Conservation (phyloP, 371 early-diverging fungal genomes). For the Mucor ambiguus region DNA sequence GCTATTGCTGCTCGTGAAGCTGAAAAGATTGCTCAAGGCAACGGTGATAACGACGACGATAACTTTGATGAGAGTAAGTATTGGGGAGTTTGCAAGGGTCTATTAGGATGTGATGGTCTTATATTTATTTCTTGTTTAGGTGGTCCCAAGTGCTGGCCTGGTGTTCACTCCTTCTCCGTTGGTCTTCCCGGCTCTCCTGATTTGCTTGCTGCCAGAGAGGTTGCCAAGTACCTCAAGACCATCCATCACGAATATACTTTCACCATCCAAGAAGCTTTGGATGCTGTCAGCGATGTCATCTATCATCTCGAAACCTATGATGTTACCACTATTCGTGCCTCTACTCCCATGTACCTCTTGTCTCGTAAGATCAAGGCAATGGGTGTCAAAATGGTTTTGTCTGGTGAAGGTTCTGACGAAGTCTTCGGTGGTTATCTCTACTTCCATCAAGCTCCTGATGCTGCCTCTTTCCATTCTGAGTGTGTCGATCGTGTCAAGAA, state of each 20-base stretch:
- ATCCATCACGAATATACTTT: slow-evolving; percentile 95
- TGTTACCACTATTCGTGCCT: slow-evolving; percentile 95
- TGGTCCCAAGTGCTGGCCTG: slow-evolving; percentile 73
- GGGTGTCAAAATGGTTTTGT: slow-evolving; percentile 98
- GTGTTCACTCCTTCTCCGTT: slow-evolving; percentile 94
- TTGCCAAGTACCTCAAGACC: slow-evolving; percentile 88
- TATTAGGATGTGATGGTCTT: neutral
- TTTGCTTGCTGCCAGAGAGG: slow-evolving; percentile 87
- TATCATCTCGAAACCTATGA: slow-evolving; percentile 97
- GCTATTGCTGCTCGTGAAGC: slow-evolving; percentile 88
- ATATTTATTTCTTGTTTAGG: slow-evolving; percentile 15
- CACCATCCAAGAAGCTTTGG: slow-evolving; percentile 93
- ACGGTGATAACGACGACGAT: slow-evolving; percentile 25
- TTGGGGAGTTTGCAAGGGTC: neutral
- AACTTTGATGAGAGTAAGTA: slow-evolving; percentile 70
- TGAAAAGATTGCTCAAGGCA: slow-evolving; percentile 55
- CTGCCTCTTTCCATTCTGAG: slow-evolving; percentile 84
- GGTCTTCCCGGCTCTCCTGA: slow-evolving; percentile 94
- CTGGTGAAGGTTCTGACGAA: slow-evolving; percentile 97
- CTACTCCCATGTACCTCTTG: slow-evolving; percentile 94
- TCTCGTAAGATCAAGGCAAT: slow-evolving; percentile 96
- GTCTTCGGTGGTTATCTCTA: slow-evolving; percentile 97
- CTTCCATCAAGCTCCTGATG: slow-evolving; percentile 92
- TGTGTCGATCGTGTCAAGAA: slow-evolving; percentile 88
- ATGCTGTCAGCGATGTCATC: slow-evolving; percentile 93